Percentiles rank a stretch among this genome's conserved stretches.
These are phyloP conservation scores for Nannochloris sp. DNA, from an alignment of 139 green algal species.

Conservation along the genomic window DNA sequence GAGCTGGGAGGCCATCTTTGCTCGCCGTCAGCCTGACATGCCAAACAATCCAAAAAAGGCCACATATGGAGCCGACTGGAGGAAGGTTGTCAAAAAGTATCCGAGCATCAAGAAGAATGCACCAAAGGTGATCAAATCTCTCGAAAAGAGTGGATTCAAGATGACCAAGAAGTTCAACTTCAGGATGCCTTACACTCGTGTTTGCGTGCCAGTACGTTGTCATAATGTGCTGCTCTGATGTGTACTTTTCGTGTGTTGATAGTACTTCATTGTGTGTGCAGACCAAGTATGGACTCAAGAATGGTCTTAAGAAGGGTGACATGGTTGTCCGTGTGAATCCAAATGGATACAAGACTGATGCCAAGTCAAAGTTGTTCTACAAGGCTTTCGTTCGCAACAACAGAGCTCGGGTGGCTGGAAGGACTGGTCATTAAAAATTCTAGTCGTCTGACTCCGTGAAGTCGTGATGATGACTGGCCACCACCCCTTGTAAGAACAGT, in stretches of 20 bases:
- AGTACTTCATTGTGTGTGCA: background rate
- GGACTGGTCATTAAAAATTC: background rate
- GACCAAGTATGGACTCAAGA: background rate
- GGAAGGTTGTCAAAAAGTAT: background rate
- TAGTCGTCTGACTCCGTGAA: no score
- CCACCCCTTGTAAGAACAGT: no score
- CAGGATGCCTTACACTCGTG: background rate
- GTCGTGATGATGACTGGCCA: no score
- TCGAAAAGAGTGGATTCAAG: background rate
- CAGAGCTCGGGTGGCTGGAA: background rate
- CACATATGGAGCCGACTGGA: background rate
- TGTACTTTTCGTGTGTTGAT: no score
- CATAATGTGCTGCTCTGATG: background rate
- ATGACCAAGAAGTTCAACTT: background rate
- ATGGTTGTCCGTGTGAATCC: background rate
- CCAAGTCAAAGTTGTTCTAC: slow-evolving; percentile 2
- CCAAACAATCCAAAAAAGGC: background rate
- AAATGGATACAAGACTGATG: slow-evolving; percentile 1
- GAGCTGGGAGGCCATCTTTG: slow-evolving; percentile 2
- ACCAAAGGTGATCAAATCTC: background rate
- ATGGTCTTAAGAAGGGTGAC: background rate
- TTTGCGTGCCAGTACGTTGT: slow-evolving; percentile 1
- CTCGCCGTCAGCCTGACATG: background rate
- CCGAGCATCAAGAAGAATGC: background rate
- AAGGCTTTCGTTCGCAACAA: background rate